Evolutionary conservation across 306 rosid species (phyloP).

Genomic region (Sindora glabra): DNA sequence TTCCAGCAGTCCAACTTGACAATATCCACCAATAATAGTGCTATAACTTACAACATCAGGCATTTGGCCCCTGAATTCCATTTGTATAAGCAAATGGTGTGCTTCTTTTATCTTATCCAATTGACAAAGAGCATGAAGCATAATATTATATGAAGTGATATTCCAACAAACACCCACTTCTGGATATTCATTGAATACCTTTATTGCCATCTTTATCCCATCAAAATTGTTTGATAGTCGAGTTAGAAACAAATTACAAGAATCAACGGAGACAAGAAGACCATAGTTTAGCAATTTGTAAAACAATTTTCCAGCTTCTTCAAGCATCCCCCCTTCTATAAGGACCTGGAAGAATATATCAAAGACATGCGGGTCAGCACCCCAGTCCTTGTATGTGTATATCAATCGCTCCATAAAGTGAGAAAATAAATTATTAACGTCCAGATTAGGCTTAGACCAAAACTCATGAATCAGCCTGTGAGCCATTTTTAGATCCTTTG

Average conservation of each 20-base stretch:
- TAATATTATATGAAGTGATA: conserved; percentile 50
- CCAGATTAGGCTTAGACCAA: conserved; percentile 46
- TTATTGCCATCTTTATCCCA: conserved; percentile 33
- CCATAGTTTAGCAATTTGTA: conserved; percentile 58
- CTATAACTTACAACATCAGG: conserved; percentile 80
- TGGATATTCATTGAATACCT: conserved; percentile 53
- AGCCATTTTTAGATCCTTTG: conserved; percentile 55
- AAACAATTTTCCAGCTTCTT: conserved; percentile 54
- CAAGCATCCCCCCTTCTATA: conserved; percentile 53
- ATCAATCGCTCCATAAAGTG: conserved; percentile 52
- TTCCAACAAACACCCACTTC: conserved; percentile 68
- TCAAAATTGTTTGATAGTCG: conserved; percentile 34
- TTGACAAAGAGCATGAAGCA: conserved; percentile 55
- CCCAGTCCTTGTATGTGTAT: conserved; percentile 83
- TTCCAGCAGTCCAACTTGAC: conserved; percentile 44
- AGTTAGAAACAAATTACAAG: conserved; percentile 67
- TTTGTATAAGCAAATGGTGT: conserved; percentile 57
- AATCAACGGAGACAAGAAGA: conserved; percentile 52
- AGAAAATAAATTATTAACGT: conserved; percentile 17
- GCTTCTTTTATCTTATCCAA: conserved; percentile 68
- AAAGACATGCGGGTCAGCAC: conserved; percentile 64
- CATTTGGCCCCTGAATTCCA: conserved; percentile 51
- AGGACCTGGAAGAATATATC: conserved; percentile 70
- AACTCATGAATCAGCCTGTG: conserved; percentile 49
- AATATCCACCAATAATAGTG: conserved; percentile 62